Evolutionary conservation across 2,329 filamentous ascomycete genomes (phyloP).

Genomic region (Diplodia seriata): DNA sequence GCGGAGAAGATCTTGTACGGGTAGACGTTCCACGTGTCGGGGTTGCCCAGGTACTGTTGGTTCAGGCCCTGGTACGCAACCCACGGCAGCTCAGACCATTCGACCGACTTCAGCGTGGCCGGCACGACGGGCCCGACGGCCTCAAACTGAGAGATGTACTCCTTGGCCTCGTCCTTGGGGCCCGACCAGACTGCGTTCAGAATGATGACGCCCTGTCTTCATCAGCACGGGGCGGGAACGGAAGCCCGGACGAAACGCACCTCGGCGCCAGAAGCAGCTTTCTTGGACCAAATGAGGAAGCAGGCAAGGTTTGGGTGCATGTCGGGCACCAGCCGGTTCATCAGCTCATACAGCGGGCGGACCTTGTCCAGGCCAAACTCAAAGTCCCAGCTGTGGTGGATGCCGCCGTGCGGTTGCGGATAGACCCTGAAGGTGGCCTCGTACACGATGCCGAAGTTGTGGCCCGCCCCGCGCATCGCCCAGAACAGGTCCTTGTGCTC

Average conservation of each 20-base stretch:
- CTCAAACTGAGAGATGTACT: background rate
- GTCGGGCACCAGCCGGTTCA: background rate
- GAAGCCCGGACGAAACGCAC: background rate
- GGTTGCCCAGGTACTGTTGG: constrained; percentile 2
- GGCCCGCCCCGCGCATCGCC: constrained; percentile 55
- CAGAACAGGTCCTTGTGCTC: constrained; percentile 60
- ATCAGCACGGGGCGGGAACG: no score
- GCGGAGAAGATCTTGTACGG: constrained; percentile 7
- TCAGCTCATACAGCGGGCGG: background rate
- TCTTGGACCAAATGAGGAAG: constrained; percentile 3
- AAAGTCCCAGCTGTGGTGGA: constrained; percentile 12
- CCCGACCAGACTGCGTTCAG: constrained; percentile 2
- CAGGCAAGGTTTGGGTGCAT: constrained; percentile 2
- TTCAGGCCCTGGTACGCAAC: background rate
- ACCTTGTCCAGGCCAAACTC: background rate
- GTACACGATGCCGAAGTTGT: constrained; percentile 54
- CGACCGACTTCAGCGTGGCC: background rate
- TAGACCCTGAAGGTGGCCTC: constrained; percentile 15
- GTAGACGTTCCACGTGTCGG: background rate
- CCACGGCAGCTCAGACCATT: background rate
- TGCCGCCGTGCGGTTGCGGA: constrained; percentile 13
- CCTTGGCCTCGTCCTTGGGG: background rate
- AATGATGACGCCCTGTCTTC: background rate
- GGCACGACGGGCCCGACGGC: background rate
- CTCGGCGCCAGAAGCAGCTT: background rate